These are phyloP conservation scores for Phytophthora vignae DNA, from an alignment of 352 stramenopile species.

Conservation along the genomic window DNA sequence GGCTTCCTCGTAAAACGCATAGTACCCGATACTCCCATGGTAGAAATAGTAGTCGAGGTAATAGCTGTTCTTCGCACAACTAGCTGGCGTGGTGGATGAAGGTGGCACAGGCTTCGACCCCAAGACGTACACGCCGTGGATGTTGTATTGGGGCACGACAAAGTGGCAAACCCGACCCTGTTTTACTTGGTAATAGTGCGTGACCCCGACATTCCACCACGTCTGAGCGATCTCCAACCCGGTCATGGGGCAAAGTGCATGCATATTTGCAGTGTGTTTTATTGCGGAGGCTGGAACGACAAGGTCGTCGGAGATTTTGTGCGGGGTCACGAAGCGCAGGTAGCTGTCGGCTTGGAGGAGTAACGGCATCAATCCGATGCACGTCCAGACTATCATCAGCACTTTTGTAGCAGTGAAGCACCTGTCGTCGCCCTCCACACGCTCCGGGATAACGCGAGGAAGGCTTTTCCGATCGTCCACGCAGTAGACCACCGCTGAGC, in stretches of 20 bases:
- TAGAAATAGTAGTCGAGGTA: slow-evolving; percentile 27
- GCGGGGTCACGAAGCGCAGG: slow-evolving; percentile 15
- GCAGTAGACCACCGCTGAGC: background rate
- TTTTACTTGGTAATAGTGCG: slow-evolving; percentile 14
- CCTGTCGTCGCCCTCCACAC: background rate
- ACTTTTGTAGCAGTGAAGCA: slow-evolving; percentile 3
- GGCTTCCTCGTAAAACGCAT: slow-evolving; percentile 23
- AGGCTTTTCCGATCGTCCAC: background rate
- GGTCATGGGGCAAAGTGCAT: slow-evolving; percentile 8
- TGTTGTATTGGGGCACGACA: slow-evolving; percentile 16
- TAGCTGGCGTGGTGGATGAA: background rate
- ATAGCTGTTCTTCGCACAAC: slow-evolving; percentile 1
- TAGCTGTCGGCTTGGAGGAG: slow-evolving; percentile 21
- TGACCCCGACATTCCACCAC: slow-evolving; percentile 25
- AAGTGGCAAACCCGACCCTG: slow-evolving; percentile 20
- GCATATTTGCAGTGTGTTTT: slow-evolving; percentile 6
- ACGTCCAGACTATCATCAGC: slow-evolving; percentile 15
- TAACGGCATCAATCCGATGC: slow-evolving; percentile 10
- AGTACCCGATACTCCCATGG: slow-evolving; percentile 17
- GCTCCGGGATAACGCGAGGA: background rate
- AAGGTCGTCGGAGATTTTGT: slow-evolving; percentile 17
- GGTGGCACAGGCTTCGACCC: background rate
- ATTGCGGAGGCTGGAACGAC: background rate
- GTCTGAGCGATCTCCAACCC: slow-evolving; percentile 21
- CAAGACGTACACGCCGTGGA: slow-evolving; percentile 15